phyloP scores from a whole-genome alignment of 2,329 filamentous ascomycete genomes.

The Aspergillus brasiliensis region DNA sequence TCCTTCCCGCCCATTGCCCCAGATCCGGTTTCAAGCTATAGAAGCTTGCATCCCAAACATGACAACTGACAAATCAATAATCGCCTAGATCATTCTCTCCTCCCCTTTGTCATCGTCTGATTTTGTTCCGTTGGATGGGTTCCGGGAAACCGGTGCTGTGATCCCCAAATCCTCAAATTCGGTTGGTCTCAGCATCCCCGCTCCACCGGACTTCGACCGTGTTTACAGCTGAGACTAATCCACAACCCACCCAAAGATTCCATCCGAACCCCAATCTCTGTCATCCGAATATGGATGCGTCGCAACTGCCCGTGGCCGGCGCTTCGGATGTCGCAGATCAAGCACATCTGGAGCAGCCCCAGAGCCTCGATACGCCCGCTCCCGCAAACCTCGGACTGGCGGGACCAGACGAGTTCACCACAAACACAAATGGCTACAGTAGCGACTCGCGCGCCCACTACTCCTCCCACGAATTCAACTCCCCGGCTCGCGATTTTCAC shows the following conservation, averaged over 20 bases:
- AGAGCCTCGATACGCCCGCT: slow-evolving; percentile 22
- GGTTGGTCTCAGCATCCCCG: slow-evolving; percentile 23
- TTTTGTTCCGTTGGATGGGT: slow-evolving; percentile 19
- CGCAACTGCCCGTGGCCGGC: slow-evolving; percentile 25
- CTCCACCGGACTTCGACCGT: slow-evolving; percentile 21
- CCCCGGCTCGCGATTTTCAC: slow-evolving; percentile 41
- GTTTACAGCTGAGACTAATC: slow-evolving; percentile 18
- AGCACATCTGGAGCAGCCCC: slow-evolving; percentile 15
- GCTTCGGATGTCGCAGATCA: slow-evolving; percentile 26
- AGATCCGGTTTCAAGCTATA: neutral
- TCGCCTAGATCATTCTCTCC: neutral
- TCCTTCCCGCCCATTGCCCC: neutral
- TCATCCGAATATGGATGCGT: slow-evolving; percentile 29
- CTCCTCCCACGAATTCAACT: slow-evolving; percentile 42
- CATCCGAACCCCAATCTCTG: slow-evolving; percentile 1
- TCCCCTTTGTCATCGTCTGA: slow-evolving; percentile 1
- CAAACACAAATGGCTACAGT: slow-evolving; percentile 41
- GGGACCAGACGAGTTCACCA: slow-evolving; percentile 41
- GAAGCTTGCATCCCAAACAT: neutral
- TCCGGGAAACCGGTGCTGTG: slow-evolving; percentile 18
- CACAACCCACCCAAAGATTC: slow-evolving; percentile 7
- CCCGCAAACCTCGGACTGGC: slow-evolving; percentile 33
- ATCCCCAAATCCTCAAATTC: slow-evolving; percentile 18
- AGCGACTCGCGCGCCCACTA: slow-evolving; percentile 54
- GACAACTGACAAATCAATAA: slow-evolving; percentile 5